A percentile compares a stretch with the other conserved stretches of the same genome.
Evolutionary conservation across 441 rosid genomes (phyloP).

Genomic region (Theobroma grandiflorum): DNA sequence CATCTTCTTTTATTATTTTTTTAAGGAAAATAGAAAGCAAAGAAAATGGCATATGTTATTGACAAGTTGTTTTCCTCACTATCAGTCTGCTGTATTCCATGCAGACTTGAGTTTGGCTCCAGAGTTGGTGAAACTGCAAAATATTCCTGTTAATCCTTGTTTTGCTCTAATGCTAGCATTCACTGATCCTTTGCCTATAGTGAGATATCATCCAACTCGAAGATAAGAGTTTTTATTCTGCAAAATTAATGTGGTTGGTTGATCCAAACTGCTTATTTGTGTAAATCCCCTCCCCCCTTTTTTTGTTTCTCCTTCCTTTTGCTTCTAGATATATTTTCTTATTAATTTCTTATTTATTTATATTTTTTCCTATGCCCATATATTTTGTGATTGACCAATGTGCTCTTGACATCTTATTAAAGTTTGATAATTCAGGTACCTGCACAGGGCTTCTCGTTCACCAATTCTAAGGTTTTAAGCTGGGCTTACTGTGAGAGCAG

Average conservation of each 20-base stretch:
- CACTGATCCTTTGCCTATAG: conserved; percentile 71
- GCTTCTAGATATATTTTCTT: neutral
- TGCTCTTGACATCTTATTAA: conserved; percentile 20
- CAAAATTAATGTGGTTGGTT: conserved; percentile 7
- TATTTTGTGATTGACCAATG: neutral
- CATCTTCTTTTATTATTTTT: neutral
- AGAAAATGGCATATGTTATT: conserved; percentile 7
- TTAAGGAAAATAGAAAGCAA: neutral
- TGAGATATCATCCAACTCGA: conserved; percentile 36
- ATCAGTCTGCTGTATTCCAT: conserved; percentile 28
- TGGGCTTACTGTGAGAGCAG: conserved; percentile 81
- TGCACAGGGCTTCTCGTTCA: conserved; percentile 67
- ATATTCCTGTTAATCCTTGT: conserved; percentile 75
- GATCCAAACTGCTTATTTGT: neutral
- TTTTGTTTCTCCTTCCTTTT: neutral
- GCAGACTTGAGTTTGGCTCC: conserved; percentile 68
- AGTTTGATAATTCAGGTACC: conserved; percentile 57
- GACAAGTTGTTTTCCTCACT: conserved; percentile 5
- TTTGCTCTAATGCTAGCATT: conserved; percentile 86
- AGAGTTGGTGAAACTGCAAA: conserved; percentile 58
- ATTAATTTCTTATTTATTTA: neutral
- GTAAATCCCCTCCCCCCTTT: neutral
- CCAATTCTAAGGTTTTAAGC: conserved; percentile 66
- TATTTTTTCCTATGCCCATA: neutral
- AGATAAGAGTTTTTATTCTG: neutral